Base-by-base conservation (phyloP, 2,329 filamentous ascomycete species). In the Colletotrichum simmondsii region DNA sequence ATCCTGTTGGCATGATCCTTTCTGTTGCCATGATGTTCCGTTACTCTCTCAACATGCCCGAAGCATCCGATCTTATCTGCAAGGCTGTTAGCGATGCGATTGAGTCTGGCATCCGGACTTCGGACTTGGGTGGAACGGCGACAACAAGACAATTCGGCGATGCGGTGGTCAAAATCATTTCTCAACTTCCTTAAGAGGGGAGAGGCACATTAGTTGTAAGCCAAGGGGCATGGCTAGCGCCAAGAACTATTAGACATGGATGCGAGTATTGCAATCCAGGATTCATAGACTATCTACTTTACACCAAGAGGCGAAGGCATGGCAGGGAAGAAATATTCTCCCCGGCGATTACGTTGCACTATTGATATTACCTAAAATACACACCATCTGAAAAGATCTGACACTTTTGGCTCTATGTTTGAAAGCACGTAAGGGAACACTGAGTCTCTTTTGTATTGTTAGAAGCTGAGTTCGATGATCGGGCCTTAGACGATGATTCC, bases 21-120 rank as follows among this genome's bases (percentile, higher is more conserved):
- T 93, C 92, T 63, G 83, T 93, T 49, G 91, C 91, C 69, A 92
- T 94, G 92, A 89, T 94, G 87, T 85, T 94, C 75, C 90, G 93
- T 78, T 94, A 94, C 83, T 94, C 56, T 11, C 56, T 59, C 19
- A 37, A 59, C 10, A 59, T 59, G 56, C 56, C 56, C 24, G 30
- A 22, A 30, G 56, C 56, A 3, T 32, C 56, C 16, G 56, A n/a
- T 35, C 14, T 19, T 4, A 37, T 59, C 5, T 32, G 35, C 32
- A 59, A 22, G 30, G 56, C 56, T 14, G 56, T 59, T 2, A 16
- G 26, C 19, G 22, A 22, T 32, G 14, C 32, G 10, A 35, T 59
- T 28, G 19, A 59, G 22, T 35, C 30, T 24, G 56, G 56, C 8
- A 10, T 37, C 3, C 56, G 56, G 56, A 59, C 56, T 37, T 35